Evolutionary conservation across 1,139 yeast species (phyloP), one percentile per base, ranked within the genome.

Genomic region (Suhomyces bokatorum): DNA sequence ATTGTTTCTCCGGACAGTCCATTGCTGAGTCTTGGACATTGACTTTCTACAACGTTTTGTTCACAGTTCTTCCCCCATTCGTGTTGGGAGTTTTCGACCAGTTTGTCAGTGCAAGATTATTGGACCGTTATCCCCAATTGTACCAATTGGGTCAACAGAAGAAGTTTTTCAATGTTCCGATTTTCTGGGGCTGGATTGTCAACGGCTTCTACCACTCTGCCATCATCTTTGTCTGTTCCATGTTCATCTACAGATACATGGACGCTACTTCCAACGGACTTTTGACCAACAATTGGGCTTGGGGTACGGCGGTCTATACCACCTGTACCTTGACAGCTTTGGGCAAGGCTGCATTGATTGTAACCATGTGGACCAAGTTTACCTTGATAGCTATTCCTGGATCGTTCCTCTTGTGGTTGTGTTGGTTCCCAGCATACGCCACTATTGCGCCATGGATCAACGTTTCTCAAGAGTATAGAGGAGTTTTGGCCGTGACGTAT

Each of bases 1-100:
- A 91, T 64, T 95, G 91, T 11, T 95, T 83, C 60, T 89, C 97
- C 22, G 99, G 99, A 22, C 97, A 93, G 67, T 89, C 97, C 0
- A 85, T 95, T 55, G 88, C 87, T 60, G 99, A 95, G 64, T 91
- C 98, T 0, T 95, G 99, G 99, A 89, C 98, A 0, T 81, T 95
- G 60, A 93, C 99, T 0, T 86, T 88, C 53, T 95, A 93, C 72
- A 95, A 95, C 59, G 97, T 95, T n/a, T 77, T 95, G 46, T 93
- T 93, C 67, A 89, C 99, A 0, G 97, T 88, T 22, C 71, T 89
- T 39, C 99, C 99, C 5, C 99, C 99, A 1, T 88, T 95, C 65
- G 96, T 91, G 7, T 75, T 95, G 55, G 99, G 99, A 47, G 89
- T 95, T 3, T 91, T 93, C 69, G 99, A 95, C 64, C 99, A 95